phyloP scores from a whole-genome alignment of 345 rosid genomes.

The Lepidium sativum region DNA sequence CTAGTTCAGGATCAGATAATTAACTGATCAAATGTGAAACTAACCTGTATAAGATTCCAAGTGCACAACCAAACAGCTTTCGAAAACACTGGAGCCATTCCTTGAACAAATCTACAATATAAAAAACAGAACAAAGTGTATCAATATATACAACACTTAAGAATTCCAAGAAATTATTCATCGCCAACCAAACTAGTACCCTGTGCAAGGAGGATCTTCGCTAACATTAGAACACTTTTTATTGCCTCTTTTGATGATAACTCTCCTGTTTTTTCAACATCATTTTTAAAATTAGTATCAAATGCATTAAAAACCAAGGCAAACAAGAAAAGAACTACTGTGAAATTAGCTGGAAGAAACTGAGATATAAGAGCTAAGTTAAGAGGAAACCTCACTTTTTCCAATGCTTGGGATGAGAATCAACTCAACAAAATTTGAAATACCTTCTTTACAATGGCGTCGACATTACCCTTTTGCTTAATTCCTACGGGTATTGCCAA shows the following conservation, averaged over 20 bases:
- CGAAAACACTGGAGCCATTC: constrained; percentile 99
- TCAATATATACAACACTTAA: neutral
- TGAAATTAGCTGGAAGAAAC: constrained; percentile 89
- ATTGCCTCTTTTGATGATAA: constrained; percentile 12
- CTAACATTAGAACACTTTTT: constrained; percentile 55
- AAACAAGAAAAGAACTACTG: constrained; percentile 49
- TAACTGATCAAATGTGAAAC: neutral
- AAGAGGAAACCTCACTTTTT: neutral
- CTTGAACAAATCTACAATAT: constrained; percentile 78
- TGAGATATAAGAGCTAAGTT: constrained; percentile 47
- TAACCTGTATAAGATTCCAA: constrained; percentile 99
- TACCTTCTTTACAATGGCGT: constrained; percentile 78
- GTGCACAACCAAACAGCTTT: constrained; percentile 98
- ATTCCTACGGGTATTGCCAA: constrained; percentile 92
- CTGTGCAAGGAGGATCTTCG: constrained; percentile 93
- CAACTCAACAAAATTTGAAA: neutral
- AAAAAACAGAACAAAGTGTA: neutral
- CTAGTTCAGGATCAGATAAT: constrained; percentile 14
- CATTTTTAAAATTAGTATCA: constrained; percentile 3
- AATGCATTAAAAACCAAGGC: neutral
- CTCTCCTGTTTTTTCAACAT: constrained; percentile 20
- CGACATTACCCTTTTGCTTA: constrained; percentile 71
- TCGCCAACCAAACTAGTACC: constrained; percentile 39
- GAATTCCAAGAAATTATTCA: neutral
- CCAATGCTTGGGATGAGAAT: neutral